phyloP scores from a whole-genome alignment of 495 filamentous ascomycete genomes.

The Neurospora sp. region DNA sequence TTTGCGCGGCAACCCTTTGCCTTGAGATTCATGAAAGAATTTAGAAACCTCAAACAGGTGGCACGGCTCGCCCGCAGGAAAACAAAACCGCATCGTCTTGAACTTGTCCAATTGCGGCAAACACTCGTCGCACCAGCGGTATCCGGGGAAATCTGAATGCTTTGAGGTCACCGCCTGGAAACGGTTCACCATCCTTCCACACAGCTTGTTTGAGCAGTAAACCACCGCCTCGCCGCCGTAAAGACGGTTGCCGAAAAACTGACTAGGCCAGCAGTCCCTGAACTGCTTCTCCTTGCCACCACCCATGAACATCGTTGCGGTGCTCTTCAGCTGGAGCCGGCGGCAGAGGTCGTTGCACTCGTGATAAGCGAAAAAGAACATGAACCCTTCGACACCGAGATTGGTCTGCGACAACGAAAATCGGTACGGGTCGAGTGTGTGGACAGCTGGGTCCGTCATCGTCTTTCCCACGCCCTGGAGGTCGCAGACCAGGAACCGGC shows the following conservation, averaged over 20 bases:
- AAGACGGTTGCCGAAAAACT: background rate
- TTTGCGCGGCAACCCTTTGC: conserved; percentile 1
- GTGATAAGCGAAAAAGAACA: conserved; percentile 29
- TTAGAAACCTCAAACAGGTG: conserved; percentile 15
- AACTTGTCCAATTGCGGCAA: conserved; percentile 18
- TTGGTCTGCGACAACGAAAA: conserved; percentile 23
- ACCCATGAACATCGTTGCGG: conserved; percentile 10
- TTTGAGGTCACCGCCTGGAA: conserved; percentile 6
- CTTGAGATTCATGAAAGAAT: conserved; percentile 24
- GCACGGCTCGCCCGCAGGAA: background rate
- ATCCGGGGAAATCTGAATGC: conserved; percentile 7
- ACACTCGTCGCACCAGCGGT: conserved; percentile 22
- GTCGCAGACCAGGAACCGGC: conserved; percentile 23
- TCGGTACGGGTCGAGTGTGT: conserved; percentile 18
- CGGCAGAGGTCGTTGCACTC: conserved; percentile 29
- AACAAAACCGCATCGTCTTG: background rate
- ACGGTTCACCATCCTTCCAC: conserved; percentile 18
- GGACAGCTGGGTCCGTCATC: conserved; percentile 29
- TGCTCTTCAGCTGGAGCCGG: conserved; percentile 26
- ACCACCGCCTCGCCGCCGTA: no score
- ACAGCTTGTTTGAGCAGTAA: conserved; percentile 29
- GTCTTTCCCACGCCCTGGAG: conserved; percentile 24
- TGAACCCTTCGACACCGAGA: conserved; percentile 22
- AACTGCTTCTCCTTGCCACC: conserved; percentile 11
- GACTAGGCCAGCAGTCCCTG: conserved; percentile 13